Conservation (phyloP, 805 yeast genomes). For the Wickerhamomyces strasburgensis region DNA sequence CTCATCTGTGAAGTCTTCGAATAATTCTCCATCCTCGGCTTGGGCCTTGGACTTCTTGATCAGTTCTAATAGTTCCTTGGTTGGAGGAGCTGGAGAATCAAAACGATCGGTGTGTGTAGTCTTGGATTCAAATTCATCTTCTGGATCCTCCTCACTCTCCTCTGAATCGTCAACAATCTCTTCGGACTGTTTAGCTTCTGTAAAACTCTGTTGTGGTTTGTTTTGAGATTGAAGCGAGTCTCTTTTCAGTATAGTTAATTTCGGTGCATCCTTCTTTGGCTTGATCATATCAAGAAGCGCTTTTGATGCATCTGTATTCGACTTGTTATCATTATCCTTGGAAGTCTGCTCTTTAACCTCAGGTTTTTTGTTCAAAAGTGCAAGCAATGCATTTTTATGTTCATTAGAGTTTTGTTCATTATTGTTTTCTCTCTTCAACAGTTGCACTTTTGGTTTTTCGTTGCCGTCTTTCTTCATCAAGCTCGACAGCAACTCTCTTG, state of each 20-base stretch:
- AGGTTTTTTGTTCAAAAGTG: slow-evolving; percentile 17
- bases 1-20: slow-evolving; percentile 23
- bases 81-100: slow-evolving; percentile 13
- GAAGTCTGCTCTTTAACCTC: slow-evolving; percentile 1
- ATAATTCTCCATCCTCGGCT: slow-evolving; percentile 18
- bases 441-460: slow-evolving; percentile 3
- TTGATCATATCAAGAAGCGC: slow-evolving; percentile 1
- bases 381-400: slow-evolving; percentile 18
- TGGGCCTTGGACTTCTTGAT: slow-evolving; percentile 15
- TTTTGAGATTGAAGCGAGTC: too few relatives aligned
- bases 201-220: too few relatives aligned
- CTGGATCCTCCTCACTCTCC: not conserved
- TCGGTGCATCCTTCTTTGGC: not conserved
- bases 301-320: not conserved
- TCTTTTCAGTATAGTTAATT: not conserved
- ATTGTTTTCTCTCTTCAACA: slow-evolving; percentile 4
- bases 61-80: slow-evolving; percentile 20
- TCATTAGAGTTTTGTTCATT: slow-evolving; percentile 4
- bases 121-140: slow-evolving; percentile 2
- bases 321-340: not conserved
- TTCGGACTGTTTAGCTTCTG: not conserved
- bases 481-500: slow-evolving; percentile 15
- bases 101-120: slow-evolving; percentile 1
- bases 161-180: not conserved
- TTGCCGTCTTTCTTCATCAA: slow-evolving; percentile 6